Base-by-base conservation (phyloP, 1,284 basidiomycete genomes). In the Fereydounia khargensis region DNA sequence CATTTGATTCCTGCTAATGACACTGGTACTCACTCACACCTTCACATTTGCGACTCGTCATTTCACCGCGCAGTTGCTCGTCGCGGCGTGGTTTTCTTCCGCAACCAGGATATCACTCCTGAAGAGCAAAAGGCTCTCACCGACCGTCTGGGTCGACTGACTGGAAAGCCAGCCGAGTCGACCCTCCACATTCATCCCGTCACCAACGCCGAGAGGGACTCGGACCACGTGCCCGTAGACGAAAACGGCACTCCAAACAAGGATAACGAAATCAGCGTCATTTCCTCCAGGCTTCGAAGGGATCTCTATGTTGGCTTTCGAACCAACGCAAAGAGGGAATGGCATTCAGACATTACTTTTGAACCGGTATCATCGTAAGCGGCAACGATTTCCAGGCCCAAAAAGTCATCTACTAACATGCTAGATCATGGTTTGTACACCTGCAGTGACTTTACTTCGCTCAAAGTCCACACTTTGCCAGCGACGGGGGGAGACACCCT, bases 11-110 rank as follows among this genome's bases (percentile, higher is more conserved):
- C n/a, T n/a, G n/a, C n/a, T n/a, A n/a, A n/a, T n/a, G n/a, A n/a
- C n/a, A n/a, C n/a, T n/a, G n/a, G n/a, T n/a, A n/a, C 27, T 28
- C 27, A 28, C 27, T 10, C 27, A 10, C 27, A 28, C 27, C 27
- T 28, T 28, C n/a, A 9, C 27, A n/a, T n/a, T n/a, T n/a, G n/a
- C n/a, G n/a, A n/a, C n/a, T n/a, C n/a, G n/a, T n/a, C n/a, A n/a
- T n/a, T n/a, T n/a, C n/a, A n/a, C n/a, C n/a, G n/a, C n/a, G n/a
- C n/a, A n/a, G 53, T 58, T 45, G 83, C 85, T 2, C 81, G 85
- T 47, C 83, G 85, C 30, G 85, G 85, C 10, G 86, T 87, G 35
- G 84, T 85, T 21, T 86, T 87, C 77, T 86, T 88, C 80, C 79
- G 82, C 17, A 77, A 81, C 21, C 85, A 84, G 57, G 77, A 79